phyloP scores from a whole-genome alignment of 2,329 filamentous ascomycete species.

The Ascochyta viciae-villosae region DNA sequence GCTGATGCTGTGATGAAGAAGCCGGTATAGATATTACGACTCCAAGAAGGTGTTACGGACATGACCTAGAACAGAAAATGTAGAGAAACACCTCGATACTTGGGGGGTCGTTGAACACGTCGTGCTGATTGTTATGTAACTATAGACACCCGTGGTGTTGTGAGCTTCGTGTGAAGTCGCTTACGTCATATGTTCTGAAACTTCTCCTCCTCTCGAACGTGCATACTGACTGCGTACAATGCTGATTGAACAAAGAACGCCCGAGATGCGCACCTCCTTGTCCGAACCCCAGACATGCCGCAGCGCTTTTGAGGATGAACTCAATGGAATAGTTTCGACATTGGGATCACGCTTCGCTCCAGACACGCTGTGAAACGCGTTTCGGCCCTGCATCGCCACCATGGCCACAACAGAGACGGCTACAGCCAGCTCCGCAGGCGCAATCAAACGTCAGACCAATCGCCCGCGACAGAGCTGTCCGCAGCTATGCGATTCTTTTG shows the following conservation, averaged over 20 bases:
- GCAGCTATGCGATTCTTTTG: not conserved
- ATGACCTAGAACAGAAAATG: not conserved
- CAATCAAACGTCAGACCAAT: not conserved
- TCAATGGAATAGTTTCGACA: not conserved
- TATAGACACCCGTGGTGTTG: not conserved
- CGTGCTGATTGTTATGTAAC: too few relatives aligned
- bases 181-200: not conserved
- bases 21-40: not conserved
- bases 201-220: not conserved
- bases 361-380: constrained; percentile 14
- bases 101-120: too few relatives aligned
- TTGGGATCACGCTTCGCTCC: not conserved
- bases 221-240: too few relatives aligned
- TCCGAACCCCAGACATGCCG: not conserved
- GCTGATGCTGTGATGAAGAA: not conserved
- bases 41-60: not conserved
- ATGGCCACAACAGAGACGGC: not conserved
- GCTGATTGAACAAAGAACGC: too few relatives aligned
- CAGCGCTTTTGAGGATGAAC: not conserved
- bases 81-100: too few relatives aligned
- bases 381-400: not conserved
- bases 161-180: not conserved
- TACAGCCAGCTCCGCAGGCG: not conserved
- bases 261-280: too few relatives aligned
- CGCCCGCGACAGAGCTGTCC: not conserved